These are phyloP conservation scores for Arthrocladium fulminans DNA, from an alignment of 2,329 filamentous ascomycete species.

Conservation along the genomic window DNA sequence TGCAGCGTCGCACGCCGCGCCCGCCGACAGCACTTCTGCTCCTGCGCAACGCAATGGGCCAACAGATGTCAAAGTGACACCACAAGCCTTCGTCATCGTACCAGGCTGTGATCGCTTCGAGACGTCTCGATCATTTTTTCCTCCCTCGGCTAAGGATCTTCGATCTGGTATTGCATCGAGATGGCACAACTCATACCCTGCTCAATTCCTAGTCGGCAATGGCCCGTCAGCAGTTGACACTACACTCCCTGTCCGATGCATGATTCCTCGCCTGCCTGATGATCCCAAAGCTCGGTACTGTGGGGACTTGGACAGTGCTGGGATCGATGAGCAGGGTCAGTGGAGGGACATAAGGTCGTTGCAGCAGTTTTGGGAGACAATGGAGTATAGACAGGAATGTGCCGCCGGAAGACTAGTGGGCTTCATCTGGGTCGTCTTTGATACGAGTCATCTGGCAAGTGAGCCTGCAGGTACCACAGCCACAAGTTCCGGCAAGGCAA, in stretches of 20 bases:
- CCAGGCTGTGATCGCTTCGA: constrained; percentile 80
- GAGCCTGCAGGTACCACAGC: not conserved
- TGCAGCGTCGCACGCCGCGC: constrained; percentile 13
- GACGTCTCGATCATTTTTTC: constrained; percentile 63
- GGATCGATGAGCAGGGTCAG: constrained; percentile 52
- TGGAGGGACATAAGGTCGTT: constrained; percentile 80
- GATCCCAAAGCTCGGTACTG: constrained; percentile 90
- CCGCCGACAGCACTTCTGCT: constrained; percentile 17
- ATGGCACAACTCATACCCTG: constrained; percentile 57
- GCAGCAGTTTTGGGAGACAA: constrained; percentile 97
- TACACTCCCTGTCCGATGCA: constrained; percentile 61
- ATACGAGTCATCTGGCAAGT: constrained; percentile 38
- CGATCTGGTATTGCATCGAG: constrained; percentile 20
- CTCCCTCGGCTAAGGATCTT: constrained; percentile 39
- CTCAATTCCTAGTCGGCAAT: constrained; percentile 53
- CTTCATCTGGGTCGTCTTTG: constrained; percentile 86
- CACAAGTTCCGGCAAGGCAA: not conserved
- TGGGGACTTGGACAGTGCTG: constrained; percentile 78
- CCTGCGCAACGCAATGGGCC: not conserved
- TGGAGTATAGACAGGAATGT: constrained; percentile 93
- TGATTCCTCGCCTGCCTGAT: constrained; percentile 87
- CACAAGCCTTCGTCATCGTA: constrained; percentile 66
- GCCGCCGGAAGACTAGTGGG: constrained; percentile 86
- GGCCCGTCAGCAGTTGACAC: constrained; percentile 40
- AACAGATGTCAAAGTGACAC: constrained; percentile 18